Base-by-base conservation (phyloP, 192 early-diverging fungal species). In the Backusella tuberculispora region DNA sequence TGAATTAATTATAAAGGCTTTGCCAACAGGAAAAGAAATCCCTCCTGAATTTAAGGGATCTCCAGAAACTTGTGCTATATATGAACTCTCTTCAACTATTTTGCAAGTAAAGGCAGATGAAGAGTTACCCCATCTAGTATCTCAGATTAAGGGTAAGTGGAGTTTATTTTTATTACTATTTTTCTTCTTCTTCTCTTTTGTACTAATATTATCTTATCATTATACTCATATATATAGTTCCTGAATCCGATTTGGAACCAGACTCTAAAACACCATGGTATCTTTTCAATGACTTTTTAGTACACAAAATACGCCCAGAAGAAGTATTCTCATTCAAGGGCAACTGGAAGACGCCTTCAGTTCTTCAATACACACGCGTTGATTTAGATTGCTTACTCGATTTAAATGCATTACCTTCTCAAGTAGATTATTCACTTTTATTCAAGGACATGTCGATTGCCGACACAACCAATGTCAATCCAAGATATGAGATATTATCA, bases 241-340 rank as follows among this genome's bases (percentile, higher is more conserved):
- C 81, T 65, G 79, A 80, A 14, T 63, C 56, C 17, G 72, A 81
- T 47, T 78, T 79, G 15, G 80, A 86, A 19, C 60, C 47, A 42
- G 72, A 71, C 0, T 64, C 43, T 37, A 76, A 80, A 53, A 65
- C 81, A 34, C 80, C 88, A 38, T 99, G 98, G 98, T 87, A 92
- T 73, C 78, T 98, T 12, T 97, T 99, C 79, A 99, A 99, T 78
- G 97, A 98, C 83, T 99, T 99, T 78, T 83, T 95, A 46, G 98
- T 98, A 1, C 92, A 94, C 66, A 85, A 86, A 5, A 88, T 95
- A 3, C 78, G 85, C 17, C 86, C 88, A n/a, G 76, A 80, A 40
- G 94, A 95, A 66, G 88, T 89, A 14, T 74, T 85, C 10, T 81
- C 83, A 24, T 94, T 91, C 78, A 81, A 86, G 69, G 73, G 80